Base-by-base conservation (phyloP, 495 filamentous ascomycete genomes). In the Filosporella fistucella region DNA sequence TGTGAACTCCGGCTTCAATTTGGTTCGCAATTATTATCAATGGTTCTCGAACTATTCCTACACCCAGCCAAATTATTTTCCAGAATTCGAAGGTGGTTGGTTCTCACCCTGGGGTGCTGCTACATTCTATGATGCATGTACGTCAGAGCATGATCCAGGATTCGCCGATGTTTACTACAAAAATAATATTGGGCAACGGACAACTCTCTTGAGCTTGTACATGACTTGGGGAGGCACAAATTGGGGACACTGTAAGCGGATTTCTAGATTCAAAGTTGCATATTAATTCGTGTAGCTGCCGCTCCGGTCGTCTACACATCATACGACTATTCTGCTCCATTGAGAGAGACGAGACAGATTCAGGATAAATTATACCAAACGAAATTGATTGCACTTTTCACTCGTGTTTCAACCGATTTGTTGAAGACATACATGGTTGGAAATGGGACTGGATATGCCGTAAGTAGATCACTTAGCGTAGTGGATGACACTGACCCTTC, bases 211-310 rank as follows among this genome's bases (percentile, higher is more conserved):
- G 41, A 78, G 57, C 47, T 48, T 82, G 32, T 80, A 80, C 44
- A 80, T 80, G 76, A 61, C 66, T 0, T 80, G 68, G 54, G 78
- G 77, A 2, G 77, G 76, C 5, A 81, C 78, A 1, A 79, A 75
- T 54, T 81, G 75, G 76, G 77, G 68, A 2, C 65, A 70, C 38
- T 56, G 55, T 57, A 25, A 45, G 53, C 42, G 20, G 30, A 29
- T 7, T 17, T 47, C 11, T 4, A 33, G 35, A 11, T 5, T 22
- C 11, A 11, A 18, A 8, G 20, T 14, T 18, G 11, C 3, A 9
- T 25, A 4, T 11, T 7, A 44, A 22, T 13, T 10, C 49, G 10
- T 45, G 26, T 42, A 62, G 56, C 63, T 28, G 72, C 68, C 28
- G 63, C 69, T 1, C 74, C 73, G 0, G 70, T 72, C 3, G 72